phyloP scores from a whole-genome alignment of 495 filamentous ascomycete species.

The Penicillium cinerascens region DNA sequence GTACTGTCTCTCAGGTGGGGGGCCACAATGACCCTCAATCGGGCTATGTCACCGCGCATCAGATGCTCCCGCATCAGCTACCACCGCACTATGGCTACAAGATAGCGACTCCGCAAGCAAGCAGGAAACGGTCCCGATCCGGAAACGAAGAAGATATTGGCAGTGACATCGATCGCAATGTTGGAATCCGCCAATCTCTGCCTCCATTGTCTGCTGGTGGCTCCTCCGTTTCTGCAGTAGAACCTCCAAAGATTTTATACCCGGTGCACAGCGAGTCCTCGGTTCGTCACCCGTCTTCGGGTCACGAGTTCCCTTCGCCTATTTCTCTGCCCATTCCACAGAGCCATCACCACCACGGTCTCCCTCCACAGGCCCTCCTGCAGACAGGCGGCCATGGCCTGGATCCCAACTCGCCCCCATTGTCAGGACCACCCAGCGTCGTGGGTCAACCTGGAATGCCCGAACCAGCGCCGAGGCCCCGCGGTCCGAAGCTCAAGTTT shows the following conservation, averaged over 20 bases:
- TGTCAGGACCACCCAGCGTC: constrained; percentile 55
- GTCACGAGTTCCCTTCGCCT: constrained; percentile 29
- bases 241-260: constrained; percentile 34
- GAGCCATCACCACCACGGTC: constrained; percentile 69
- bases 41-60: constrained; percentile 27
- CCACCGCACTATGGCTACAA: constrained; percentile 35
- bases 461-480: constrained; percentile 66
- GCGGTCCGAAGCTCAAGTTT: constrained; percentile 84
- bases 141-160: constrained; percentile 23
- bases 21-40: constrained; percentile 29
- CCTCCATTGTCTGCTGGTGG: constrained; percentile 30
- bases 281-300: constrained; percentile 23
- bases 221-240: constrained; percentile 14
- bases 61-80: constrained; percentile 32
- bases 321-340: constrained; percentile 31
- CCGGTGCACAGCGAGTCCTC: constrained; percentile 28
- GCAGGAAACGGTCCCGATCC: constrained; percentile 34
- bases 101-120: constrained; percentile 25
- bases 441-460: constrained; percentile 85
- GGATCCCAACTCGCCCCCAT: constrained; percentile 24
- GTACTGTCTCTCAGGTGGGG: constrained; percentile 22
- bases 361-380: constrained; percentile 61
- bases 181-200: constrained; percentile 22
- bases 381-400: constrained; percentile 19
- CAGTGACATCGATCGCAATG: constrained; percentile 15